Evolutionary conservation across 1,139 yeast species (phyloP), one percentile per base, ranked within the genome.

Genomic region (Candida neerlandica): DNA sequence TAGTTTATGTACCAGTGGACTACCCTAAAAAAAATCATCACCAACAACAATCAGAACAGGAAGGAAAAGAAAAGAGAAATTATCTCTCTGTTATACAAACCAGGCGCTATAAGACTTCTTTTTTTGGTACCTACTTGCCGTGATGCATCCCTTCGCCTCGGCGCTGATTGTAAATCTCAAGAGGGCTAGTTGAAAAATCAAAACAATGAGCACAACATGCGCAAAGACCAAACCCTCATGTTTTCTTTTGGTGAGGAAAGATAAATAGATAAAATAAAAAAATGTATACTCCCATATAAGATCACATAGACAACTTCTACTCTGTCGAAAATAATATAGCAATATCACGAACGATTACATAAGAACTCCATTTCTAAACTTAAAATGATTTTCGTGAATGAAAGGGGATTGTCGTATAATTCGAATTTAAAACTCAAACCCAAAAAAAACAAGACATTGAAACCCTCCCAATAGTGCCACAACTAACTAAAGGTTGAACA

Each of bases 111-210:
- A 37, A 12, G 30, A 19, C 16, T 37, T 21, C 16, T 19, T 12
- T 37, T 14, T n/a, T 37, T 37, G 41, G 41, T 37, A 37, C 41
- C 41, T 37, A 37, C 41, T n/a, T 37, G 41, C 18, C 9, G 30
- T 14, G 27, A 37, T 37, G 41, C 41, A 37, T 37, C 27, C 29
- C 16, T 21, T 11, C 30, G 30, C 41, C 41, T 37, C 14, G 10
- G 16, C 27, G 14, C 27, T 19, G 11, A 37, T 27, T 37, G 29
- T 15, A 21, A 37, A 37, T 37, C 27, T 11, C 10, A 37, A 5
- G 15, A 18, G 14, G 23, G 27, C 27, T 35, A 21, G 14, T 15
- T n/a, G n/a, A 33, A 33, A 33, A 33, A 6, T 5, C 11, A 14
- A n/a, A 16, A 14, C 15, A 14, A 33, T 3, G 11, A 33, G 16